A percentile compares a stretch with the other conserved stretches of the same genome.
Conservation (phyloP, 495 filamentous ascomycete genomes). For the Aspergillus campestris region DNA sequence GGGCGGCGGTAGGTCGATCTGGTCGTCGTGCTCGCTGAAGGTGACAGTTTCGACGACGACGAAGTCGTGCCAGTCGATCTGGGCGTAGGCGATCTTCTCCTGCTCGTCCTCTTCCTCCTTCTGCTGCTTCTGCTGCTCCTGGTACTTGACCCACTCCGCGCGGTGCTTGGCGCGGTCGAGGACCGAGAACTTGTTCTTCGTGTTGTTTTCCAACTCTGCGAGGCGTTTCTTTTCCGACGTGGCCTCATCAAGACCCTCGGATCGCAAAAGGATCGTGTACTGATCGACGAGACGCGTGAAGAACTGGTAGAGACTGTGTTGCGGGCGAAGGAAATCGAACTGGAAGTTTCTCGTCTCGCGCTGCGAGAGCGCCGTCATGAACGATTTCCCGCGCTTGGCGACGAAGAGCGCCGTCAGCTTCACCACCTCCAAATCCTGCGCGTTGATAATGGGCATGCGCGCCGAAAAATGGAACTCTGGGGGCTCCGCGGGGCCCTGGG, state of each 20-base stretch:
- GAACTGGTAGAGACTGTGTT: slow-evolving; percentile 91
- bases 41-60: slow-evolving; percentile 92
- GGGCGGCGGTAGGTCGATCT: slow-evolving; percentile 77
- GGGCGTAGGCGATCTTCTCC: slow-evolving; percentile 74
- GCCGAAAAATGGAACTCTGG: slow-evolving; percentile 89
- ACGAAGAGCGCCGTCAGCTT: slow-evolving; percentile 83
- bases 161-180: slow-evolving; percentile 72
- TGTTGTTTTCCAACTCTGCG: slow-evolving; percentile 67
- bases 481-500: slow-evolving; percentile 79
- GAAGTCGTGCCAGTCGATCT: slow-evolving; percentile 98
- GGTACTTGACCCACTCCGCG: slow-evolving; percentile 78
- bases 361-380: slow-evolving; percentile 80
- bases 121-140: slow-evolving; percentile 78
- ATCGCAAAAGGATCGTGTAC: slow-evolving; percentile 71
- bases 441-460: slow-evolving; percentile 93
- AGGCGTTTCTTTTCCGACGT: slow-evolving; percentile 61
- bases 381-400: slow-evolving; percentile 82
- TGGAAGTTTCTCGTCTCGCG: slow-evolving; percentile 87
- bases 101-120: slow-evolving; percentile 83
- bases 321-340: slow-evolving; percentile 93
- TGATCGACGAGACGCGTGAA: slow-evolving; percentile 89
- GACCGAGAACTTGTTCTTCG: slow-evolving; percentile 69
- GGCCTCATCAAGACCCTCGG: slow-evolving; percentile 58
- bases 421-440: slow-evolving; percentile 90
- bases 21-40: slow-evolving; percentile 84